These are phyloP conservation scores for Neurospora terricola DNA, from an alignment of 495 filamentous ascomycete species.

Conservation along the genomic window DNA sequence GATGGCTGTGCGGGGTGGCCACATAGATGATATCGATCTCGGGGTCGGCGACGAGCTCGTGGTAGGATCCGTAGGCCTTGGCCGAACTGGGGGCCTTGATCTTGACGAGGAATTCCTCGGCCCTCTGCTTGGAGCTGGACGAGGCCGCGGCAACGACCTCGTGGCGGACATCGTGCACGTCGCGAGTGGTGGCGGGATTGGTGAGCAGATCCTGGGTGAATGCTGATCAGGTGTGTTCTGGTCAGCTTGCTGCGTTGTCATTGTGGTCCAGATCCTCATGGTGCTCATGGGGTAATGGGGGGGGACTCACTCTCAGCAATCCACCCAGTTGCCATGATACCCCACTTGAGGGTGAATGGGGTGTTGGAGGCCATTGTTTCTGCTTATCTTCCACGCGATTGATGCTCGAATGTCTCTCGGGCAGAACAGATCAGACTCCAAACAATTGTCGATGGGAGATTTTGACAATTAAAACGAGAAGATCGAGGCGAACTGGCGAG, in stretches of 20 bases:
- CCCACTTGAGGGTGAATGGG: conserved; percentile 61
- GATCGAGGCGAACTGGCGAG: neutral
- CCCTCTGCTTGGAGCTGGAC: conserved; percentile 58
- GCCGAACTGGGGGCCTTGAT: conserved; percentile 53
- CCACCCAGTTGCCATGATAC: conserved; percentile 74
- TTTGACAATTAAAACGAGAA: neutral
- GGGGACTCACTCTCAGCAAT: conserved; percentile 57
- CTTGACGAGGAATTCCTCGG: conserved; percentile 60
- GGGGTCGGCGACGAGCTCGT: conserved; percentile 64
- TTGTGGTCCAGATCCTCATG: neutral
- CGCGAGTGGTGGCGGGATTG: conserved; percentile 56
- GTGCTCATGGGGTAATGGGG: neutral
- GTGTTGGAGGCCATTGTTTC: conserved; percentile 29
- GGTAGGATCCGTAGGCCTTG: conserved; percentile 72
- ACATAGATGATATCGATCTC: conserved; percentile 84
- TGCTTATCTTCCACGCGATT: neutral
- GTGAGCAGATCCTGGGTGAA: conserved; percentile 79
- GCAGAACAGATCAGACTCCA: neutral
- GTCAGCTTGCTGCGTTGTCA: neutral
- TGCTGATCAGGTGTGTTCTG: conserved; percentile 28
- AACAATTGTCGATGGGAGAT: neutral
- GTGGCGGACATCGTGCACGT: conserved; percentile 66
- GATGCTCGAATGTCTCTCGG: neutral
- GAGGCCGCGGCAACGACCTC: conserved; percentile 73
- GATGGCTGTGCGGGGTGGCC: conserved; percentile 90